These are phyloP conservation scores for Monosporascus sp. DNA, from an alignment of 2,329 filamentous ascomycete species.

Conservation along the genomic window DNA sequence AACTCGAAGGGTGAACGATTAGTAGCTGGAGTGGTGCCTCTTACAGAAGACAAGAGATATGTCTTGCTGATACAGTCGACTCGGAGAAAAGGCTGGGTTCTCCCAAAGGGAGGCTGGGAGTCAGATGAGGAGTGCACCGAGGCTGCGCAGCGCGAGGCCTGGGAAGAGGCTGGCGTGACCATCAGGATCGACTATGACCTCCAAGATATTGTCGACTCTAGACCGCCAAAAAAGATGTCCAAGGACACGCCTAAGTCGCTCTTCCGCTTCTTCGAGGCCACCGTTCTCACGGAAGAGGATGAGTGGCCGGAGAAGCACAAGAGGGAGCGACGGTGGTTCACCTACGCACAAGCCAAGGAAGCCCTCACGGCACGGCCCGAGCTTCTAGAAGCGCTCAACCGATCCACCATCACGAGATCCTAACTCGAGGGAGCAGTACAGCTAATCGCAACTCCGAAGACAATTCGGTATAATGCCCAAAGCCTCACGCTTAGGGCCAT, in stretches of 20 bases:
- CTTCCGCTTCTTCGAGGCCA: conserved; percentile 82
- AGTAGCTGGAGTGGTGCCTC: conserved; percentile 88
- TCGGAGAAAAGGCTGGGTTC: conserved; percentile 85
- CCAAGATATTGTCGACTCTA: conserved; percentile 78
- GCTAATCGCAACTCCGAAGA: background rate
- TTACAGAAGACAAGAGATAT: conserved; percentile 78
- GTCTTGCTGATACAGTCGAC: conserved; percentile 94
- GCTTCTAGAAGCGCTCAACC: conserved; percentile 78
- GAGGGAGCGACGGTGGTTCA: conserved; percentile 85
- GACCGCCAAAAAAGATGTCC: conserved; percentile 68
- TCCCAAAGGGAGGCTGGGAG: conserved; percentile 98
- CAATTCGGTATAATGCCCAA: background rate
- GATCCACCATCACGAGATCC: conserved; percentile 63
- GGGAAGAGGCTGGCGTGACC: conserved; percentile 94
- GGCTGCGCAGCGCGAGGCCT: conserved; percentile 85
- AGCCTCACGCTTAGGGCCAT: background rate
- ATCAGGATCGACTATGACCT: conserved; percentile 81
- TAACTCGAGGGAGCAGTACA: conserved; percentile 13
- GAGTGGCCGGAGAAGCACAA: conserved; percentile 96
- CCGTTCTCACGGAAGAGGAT: conserved; percentile 76
- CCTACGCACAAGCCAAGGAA: conserved; percentile 74
- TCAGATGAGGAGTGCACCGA: conserved; percentile 83
- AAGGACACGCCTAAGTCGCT: conserved; percentile 57
- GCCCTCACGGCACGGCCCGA: conserved; percentile 76
- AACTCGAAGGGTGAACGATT: conserved; percentile 87